Evolutionary conservation across 2,329 filamentous ascomycete genomes (phyloP).

Genomic region (Pyrenophora seminiperda): DNA sequence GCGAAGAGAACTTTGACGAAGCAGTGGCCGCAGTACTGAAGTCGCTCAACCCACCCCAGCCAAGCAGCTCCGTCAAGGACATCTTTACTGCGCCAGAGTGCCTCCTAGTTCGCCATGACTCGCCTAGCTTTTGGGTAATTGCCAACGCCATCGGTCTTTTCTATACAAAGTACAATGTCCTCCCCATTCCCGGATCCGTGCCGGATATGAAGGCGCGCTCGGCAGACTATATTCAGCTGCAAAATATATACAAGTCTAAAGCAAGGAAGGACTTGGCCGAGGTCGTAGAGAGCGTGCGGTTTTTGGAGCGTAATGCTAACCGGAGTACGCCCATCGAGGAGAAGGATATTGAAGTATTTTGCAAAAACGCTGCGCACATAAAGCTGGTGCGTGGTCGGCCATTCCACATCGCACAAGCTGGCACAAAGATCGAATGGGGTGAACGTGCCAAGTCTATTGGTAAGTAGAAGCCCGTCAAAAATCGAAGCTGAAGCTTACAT

Average conservation of each 20-base stretch:
- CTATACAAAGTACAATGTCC: conserved; percentile 69
- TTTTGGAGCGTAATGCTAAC: conserved; percentile 58
- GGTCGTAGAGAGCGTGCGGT: conserved; percentile 69
- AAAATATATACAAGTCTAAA: conserved; percentile 91
- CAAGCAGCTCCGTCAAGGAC: conserved; percentile 73
- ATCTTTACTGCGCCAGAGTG: conserved; percentile 75
- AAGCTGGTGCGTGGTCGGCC: conserved; percentile 76
- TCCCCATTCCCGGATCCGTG: conserved; percentile 84
- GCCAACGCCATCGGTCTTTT: conserved; percentile 79
- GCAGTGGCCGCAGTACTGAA: conserved; percentile 86
- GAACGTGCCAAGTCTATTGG: conserved; percentile 59
- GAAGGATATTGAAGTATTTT: conserved; percentile 85
- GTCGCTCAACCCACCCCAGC: conserved; percentile 71
- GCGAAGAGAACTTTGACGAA: conserved; percentile 97
- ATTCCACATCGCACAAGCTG: conserved; percentile 55
- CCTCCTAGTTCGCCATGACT: conserved; percentile 51
- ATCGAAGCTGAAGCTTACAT: conserved; percentile 3
- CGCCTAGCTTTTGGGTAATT: conserved; percentile 85
- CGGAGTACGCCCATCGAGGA: conserved; percentile 60
- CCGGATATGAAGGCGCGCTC: conserved; percentile 99
- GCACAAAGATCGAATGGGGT: conserved; percentile 52
- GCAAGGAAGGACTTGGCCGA: conserved; percentile 78
- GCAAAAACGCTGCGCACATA: conserved; percentile 92
- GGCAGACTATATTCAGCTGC: conserved; percentile 83
- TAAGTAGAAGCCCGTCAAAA: conserved; percentile 45